Evolutionary conservation across 345 rosid genomes (phyloP).

Genomic region (Dimocarpus longan): DNA sequence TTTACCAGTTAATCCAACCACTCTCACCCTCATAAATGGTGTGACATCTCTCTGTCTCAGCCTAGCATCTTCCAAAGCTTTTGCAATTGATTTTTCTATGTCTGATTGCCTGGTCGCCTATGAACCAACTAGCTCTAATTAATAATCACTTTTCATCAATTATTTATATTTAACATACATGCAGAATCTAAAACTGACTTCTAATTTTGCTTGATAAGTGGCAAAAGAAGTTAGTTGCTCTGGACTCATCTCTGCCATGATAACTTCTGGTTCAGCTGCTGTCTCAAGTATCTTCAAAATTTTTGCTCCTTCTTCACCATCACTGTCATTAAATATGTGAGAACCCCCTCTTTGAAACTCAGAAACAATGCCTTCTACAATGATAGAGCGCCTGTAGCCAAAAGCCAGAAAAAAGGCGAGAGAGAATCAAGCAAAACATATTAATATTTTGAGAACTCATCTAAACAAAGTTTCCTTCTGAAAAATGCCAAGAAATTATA

Average conservation of each 20-base stretch:
- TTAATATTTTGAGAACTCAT: background rate
- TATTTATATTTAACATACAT: conserved; percentile 8
- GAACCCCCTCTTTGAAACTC: conserved; percentile 59
- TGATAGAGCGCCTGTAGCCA: conserved; percentile 62
- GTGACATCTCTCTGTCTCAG: conserved; percentile 76
- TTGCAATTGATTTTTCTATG: conserved; percentile 65
- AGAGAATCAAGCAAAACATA: background rate
- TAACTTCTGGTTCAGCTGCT: conserved; percentile 87
- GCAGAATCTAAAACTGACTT: conserved; percentile 51
- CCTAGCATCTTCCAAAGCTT: conserved; percentile 73
- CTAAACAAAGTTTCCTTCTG: conserved; percentile 31
- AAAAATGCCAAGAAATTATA: conserved; percentile 10
- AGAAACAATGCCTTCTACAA: conserved; percentile 69
- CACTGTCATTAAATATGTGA: conserved; percentile 52
- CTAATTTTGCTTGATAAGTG: conserved; percentile 65
- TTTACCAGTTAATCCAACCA: conserved; percentile 63
- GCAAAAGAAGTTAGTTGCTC: conserved; percentile 77
- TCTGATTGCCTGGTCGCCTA: conserved; percentile 67
- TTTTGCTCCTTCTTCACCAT: conserved; percentile 87
- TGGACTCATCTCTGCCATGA: conserved; percentile 93
- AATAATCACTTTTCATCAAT: conserved; percentile 20
- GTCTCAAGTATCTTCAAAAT: conserved; percentile 69
- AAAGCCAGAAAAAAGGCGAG: background rate
- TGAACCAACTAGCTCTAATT: conserved; percentile 27
- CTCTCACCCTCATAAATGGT: conserved; percentile 87